Evolutionary conservation across 768 basidiomycete species (phyloP), one percentile per base, ranked within the genome.

Genomic region (Phlebiopsis flavidoalba): DNA sequence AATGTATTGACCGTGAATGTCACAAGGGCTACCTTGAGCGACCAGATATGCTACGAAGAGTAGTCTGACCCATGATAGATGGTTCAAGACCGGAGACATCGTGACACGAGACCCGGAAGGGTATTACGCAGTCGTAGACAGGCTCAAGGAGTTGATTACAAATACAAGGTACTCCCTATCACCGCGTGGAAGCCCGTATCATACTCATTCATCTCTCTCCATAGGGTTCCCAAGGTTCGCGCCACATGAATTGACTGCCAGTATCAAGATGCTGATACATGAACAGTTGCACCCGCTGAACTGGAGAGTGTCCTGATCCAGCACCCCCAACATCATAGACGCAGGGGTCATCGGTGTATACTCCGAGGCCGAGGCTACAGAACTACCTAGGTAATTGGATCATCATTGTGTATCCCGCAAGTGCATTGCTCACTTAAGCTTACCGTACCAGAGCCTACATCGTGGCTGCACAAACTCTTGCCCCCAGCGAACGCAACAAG

Each of bases 61-160:
- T 12, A 72, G 85, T 8, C 86, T 95, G 64, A 90, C 88, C 0
- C 71, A 72, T 0, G 87, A 91, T 52, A 80, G 83, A 4, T 97
- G 91, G 91, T 87, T 93, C 76, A 92, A 89, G 78, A 95, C 93
- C 0, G 92, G 94, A 1, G 94, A 95, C 70, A 82, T 95, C 54
- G 89, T 82, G 1, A 70, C 79, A 17, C 73, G 83, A 15, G 88
- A 93, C 62, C 58, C 71, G 1, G 84, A 92, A 0, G 93, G 91
- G 0, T 89, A 79, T 68, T 91, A 85, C 69, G 82, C 78, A 64
- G 88, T 91, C 54, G 85, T 92, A 2, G 89, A 91, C 66, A 75
- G 91, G 43, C 77, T 80, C 49, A 91, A 91, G 63, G 90, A 90
- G 66, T 73, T 90, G 21, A 86, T 91, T 69, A n/a, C n/a, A 88